Evolutionary conservation across 208 protist species (phyloP).

Genomic region (Leishmania arabica): DNA sequence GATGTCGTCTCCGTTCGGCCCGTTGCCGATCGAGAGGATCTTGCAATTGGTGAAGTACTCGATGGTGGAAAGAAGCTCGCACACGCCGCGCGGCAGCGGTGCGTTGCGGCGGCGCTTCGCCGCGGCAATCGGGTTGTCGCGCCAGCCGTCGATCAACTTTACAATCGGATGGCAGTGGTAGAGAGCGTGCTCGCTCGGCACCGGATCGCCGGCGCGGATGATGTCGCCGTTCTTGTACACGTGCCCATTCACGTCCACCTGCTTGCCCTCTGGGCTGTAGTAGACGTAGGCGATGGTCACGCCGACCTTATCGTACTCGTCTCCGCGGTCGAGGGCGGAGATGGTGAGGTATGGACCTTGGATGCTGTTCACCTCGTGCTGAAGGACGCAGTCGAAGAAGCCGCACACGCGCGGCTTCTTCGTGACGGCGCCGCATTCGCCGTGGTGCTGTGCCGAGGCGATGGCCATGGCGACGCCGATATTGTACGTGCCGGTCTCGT

Average conservation of each 20-base stretch:
- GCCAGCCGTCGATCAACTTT: conserved; percentile 88
- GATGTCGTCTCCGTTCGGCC: conserved; percentile 81
- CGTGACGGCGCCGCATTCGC: conserved; percentile 90
- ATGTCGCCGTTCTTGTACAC: conserved; percentile 87
- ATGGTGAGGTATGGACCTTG: conserved; percentile 94
- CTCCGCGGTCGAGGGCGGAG: conserved; percentile 90
- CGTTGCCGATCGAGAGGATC: conserved; percentile 93
- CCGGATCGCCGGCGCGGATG: conserved; percentile 86
- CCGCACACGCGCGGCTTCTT: conserved; percentile 91
- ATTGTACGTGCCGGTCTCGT: conserved; percentile 83
- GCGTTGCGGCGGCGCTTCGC: conserved; percentile 51
- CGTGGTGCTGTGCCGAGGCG: conserved; percentile 74
- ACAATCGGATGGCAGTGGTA: conserved; percentile 89
- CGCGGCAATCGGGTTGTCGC: conserved; percentile 68
- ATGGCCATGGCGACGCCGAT: conserved; percentile 91
- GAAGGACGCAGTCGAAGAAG: conserved; percentile 93
- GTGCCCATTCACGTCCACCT: conserved; percentile 71
- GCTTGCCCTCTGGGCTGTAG: conserved; percentile 54
- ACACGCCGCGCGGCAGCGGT: conserved; percentile 77
- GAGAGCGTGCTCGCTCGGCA: conserved; percentile 80
- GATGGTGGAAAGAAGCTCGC: conserved; percentile 78
- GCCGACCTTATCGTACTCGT: conserved; percentile 91
- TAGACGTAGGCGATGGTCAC: conserved; percentile 92
- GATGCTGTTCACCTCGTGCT: conserved; percentile 87
- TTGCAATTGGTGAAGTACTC: conserved; percentile 87